Evolutionary conservation across 805 yeast species (phyloP).

Genomic region (Sugiyamaella mastotermitis): DNA sequence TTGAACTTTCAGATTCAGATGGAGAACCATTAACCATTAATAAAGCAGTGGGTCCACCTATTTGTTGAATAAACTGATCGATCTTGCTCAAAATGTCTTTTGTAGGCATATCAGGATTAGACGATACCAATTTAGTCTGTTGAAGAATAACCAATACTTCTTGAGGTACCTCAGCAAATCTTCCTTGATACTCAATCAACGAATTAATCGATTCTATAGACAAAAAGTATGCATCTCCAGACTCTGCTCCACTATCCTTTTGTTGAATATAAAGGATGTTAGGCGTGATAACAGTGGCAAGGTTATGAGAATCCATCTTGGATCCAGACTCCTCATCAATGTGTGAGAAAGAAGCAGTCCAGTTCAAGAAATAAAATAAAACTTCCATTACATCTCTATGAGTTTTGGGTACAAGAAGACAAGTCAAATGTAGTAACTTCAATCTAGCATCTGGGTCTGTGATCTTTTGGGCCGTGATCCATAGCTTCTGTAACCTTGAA

Average conservation of each 20-base stretch:
- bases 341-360: slow-evolving; percentile 95
- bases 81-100: slow-evolving; percentile 23
- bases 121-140: slow-evolving; percentile 31
- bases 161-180: slow-evolving; percentile 68
- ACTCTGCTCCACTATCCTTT: slow-evolving; percentile 19
- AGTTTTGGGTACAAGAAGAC: slow-evolving; percentile 72
- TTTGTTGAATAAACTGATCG: slow-evolving; percentile 16
- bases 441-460: slow-evolving; percentile 42
- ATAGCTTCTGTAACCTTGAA: slow-evolving; percentile 63
- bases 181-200: slow-evolving; percentile 75
- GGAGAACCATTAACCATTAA: too few relatives aligned
- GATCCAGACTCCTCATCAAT: slow-evolving; percentile 87
- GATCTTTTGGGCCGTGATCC: slow-evolving; percentile 49
- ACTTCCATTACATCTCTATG: slow-evolving; percentile 87
- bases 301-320: slow-evolving; percentile 92
- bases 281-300: slow-evolving; percentile 94
- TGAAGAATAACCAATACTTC: slow-evolving; percentile 50
- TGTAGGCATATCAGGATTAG: slow-evolving; percentile 21
- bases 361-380: slow-evolving; percentile 73
- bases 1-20: too few relatives aligned
- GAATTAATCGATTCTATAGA: slow-evolving; percentile 88
- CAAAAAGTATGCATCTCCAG: slow-evolving; percentile 52
- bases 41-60: neutral
- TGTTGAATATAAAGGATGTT: slow-evolving; percentile 72
- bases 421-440: slow-evolving; percentile 54